These are phyloP conservation scores for Dunaliella sp. DNA, from an alignment of 139 green algal species.

Conservation along the genomic window DNA sequence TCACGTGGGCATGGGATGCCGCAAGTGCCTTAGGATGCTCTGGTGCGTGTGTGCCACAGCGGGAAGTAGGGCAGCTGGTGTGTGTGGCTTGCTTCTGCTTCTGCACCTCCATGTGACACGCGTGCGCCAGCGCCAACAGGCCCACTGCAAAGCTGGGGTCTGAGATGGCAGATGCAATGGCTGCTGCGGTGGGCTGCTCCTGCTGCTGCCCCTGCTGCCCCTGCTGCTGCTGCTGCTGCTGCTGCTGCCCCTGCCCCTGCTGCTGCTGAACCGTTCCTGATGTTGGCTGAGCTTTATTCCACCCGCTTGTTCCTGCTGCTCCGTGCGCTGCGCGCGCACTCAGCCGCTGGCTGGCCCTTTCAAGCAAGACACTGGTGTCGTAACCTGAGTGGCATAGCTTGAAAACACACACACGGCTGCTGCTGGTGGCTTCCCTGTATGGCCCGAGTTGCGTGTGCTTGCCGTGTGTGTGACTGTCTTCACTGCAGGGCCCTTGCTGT, in stretches of 20 bases:
- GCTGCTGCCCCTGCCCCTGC: background rate
- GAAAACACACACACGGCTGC: background rate
- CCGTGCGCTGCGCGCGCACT: too few relatives aligned
- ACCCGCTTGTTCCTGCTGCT: too few relatives aligned
- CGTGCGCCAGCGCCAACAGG: conserved; percentile 17
- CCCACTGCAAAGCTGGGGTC: conserved; percentile 10
- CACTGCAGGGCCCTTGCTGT: too few relatives aligned
- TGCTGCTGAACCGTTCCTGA: background rate
- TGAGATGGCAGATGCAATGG: background rate
- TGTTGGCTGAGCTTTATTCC: background rate
- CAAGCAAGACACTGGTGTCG: background rate
- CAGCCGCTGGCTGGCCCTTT: too few relatives aligned
- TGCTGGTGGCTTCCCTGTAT: too few relatives aligned
- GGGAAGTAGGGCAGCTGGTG: background rate
- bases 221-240: background rate
- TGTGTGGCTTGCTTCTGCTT: too few relatives aligned
- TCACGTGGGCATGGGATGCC: background rate
- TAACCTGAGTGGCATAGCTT: conserved; percentile 5
- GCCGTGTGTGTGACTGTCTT: too few relatives aligned
- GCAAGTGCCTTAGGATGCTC: background rate
- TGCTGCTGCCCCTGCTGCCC: background rate
- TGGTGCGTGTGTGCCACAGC: background rate
- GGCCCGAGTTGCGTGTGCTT: too few relatives aligned
- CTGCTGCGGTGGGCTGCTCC: background rate
- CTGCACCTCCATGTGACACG: conserved; percentile 9